Evolutionary conservation across 345 rosid genomes (phyloP).

Genomic region (Leavenworthia alabamica): DNA sequence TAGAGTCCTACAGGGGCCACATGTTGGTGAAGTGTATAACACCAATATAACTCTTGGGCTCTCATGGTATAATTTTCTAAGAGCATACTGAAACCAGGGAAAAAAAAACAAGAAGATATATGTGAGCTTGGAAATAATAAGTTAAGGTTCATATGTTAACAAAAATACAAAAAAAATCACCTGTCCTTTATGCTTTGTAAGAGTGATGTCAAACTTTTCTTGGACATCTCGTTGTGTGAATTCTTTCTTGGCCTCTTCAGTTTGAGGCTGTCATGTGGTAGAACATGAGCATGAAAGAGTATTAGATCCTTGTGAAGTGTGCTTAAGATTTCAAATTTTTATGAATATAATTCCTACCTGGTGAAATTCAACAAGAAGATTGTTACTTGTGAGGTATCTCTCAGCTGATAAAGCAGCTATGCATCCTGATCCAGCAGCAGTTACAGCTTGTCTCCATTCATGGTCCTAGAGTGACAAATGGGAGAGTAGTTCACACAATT

Average conservation of each 20-base stretch:
- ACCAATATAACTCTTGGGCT: slow-evolving; percentile 85
- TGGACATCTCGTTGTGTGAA: slow-evolving; percentile 71
- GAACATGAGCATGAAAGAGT: slow-evolving; percentile 6
- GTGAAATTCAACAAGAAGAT: slow-evolving; percentile 88
- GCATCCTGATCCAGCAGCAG: slow-evolving; percentile 98
- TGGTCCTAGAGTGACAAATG: slow-evolving; percentile 53
- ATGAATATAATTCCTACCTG: slow-evolving; percentile 45
- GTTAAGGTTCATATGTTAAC: slow-evolving; percentile 1
- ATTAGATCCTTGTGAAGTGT: slow-evolving; percentile 16
- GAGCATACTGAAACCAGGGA: slow-evolving; percentile 57
- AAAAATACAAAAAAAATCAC: slow-evolving; percentile 31
- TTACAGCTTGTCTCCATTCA: slow-evolving; percentile 97
- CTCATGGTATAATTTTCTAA: slow-evolving; percentile 90
- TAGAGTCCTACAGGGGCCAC: slow-evolving; percentile 95
- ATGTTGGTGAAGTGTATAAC: slow-evolving; percentile 81
- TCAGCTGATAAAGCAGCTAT: slow-evolving; percentile 94
- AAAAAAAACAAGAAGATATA: background rate
- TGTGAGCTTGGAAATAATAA: slow-evolving; percentile 1
- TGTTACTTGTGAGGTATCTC: slow-evolving; percentile 79
- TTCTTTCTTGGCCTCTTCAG: slow-evolving; percentile 86
- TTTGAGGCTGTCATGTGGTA: slow-evolving; percentile 53
- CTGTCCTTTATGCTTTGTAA: slow-evolving; percentile 85
- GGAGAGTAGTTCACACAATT: slow-evolving; percentile 5
- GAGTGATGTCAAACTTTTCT: slow-evolving; percentile 74
- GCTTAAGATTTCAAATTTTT: background rate